These are phyloP conservation scores for Geotrichum europaeum DNA, from an alignment of 1,139 yeast species.

Conservation along the genomic window DNA sequence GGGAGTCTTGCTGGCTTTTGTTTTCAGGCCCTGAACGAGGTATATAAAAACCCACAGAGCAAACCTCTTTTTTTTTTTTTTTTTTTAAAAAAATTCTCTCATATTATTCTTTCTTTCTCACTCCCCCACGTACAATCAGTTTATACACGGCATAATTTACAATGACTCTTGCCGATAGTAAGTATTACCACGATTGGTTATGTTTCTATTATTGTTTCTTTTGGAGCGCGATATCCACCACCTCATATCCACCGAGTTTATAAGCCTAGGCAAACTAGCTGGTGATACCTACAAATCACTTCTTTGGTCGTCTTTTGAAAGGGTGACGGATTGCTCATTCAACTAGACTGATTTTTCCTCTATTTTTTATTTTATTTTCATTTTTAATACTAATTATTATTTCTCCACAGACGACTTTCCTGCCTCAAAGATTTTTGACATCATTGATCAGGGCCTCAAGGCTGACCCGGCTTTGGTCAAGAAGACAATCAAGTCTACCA, in stretches of 20 bases:
- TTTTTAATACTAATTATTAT: background rate
- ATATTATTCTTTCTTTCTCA: background rate
- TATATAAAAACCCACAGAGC: background rate
- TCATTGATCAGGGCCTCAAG: constrained; percentile 30
- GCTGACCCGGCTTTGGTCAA: constrained; percentile 31
- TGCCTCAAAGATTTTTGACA: constrained; percentile 37
- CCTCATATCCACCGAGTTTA: no score
- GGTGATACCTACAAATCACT: no score
- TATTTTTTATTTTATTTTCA: background rate
- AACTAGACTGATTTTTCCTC: background rate
- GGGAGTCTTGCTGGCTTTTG: background rate
- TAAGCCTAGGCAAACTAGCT: no score
- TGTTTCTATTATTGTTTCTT: background rate
- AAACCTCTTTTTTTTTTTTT: background rate
- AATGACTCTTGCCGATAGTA: constrained; percentile 23
- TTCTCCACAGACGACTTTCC: constrained; percentile 33
- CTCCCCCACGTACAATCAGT: no score
- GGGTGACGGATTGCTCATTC: background rate
- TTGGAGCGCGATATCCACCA: background rate
- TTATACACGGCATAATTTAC: background rate
- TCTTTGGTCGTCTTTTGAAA: no score
- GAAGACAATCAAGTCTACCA: constrained; percentile 42
- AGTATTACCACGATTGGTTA: background rate
- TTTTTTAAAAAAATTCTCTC: background rate
- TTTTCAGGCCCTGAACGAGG: background rate